These are phyloP conservation scores for Hericium coralloides DNA, from an alignment of 768 basidiomycete genomes.

Conservation along the genomic window DNA sequence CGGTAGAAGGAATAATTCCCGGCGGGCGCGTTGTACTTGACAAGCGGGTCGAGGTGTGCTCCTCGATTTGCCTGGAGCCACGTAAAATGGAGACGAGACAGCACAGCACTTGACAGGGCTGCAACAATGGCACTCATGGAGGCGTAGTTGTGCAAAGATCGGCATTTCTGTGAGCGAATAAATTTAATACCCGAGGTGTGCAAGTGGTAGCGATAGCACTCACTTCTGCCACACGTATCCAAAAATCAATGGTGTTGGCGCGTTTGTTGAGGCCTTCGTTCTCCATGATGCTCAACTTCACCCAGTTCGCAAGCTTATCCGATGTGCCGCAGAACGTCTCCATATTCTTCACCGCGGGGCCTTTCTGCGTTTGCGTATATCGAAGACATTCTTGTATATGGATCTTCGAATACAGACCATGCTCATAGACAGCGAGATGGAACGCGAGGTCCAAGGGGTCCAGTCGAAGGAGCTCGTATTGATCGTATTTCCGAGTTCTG, in stretches of 20 bases:
- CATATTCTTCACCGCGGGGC: conserved; percentile 34
- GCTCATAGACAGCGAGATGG: conserved; percentile 74
- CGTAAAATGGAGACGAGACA: conserved; percentile 49
- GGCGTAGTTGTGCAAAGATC: conserved; percentile 51
- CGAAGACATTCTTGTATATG: conserved; percentile 65
- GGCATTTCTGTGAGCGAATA: conserved; percentile 44
- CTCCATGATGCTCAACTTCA: conserved; percentile 51
- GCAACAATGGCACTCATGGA: conserved; percentile 60
- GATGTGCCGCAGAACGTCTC: conserved; percentile 48
- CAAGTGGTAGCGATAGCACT: conserved; percentile 13
- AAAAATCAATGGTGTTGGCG: conserved; percentile 55
- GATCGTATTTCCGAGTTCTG: conserved; percentile 38
- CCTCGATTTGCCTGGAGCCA: conserved; percentile 57
- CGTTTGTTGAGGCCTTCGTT: conserved; percentile 42
- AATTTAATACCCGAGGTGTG: not conserved
- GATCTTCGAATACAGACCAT: conserved; percentile 57
- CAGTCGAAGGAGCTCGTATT: conserved; percentile 54
- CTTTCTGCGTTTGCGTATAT: conserved; percentile 38
- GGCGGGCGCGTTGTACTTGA: conserved; percentile 48
- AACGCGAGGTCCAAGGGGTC: conserved; percentile 68
- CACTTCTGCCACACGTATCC: conserved; percentile 77
- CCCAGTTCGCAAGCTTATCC: conserved; percentile 59
- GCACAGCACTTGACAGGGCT: conserved; percentile 50
- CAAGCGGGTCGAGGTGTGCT: conserved; percentile 40
- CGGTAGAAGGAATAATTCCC: conserved; percentile 53